Conservation (phyloP, 805 yeast species). For the Candida vaughaniae region DNA sequence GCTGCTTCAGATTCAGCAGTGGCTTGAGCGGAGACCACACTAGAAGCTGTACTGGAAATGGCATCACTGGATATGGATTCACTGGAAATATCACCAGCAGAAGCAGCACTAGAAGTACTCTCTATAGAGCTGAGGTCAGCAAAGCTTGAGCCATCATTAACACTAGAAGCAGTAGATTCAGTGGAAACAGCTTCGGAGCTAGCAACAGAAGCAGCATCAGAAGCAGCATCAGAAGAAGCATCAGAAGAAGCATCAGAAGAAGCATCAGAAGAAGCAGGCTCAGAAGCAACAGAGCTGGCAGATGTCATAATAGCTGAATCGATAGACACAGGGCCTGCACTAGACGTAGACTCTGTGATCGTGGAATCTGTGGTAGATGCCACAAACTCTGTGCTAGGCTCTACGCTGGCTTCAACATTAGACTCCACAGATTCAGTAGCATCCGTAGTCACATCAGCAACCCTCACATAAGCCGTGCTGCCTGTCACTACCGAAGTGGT, state of each 20-base stretch:
- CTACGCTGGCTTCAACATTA: constrained; percentile 16
- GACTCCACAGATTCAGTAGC: too few species aligned
- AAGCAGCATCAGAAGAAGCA: constrained; percentile 1
- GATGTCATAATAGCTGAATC: too few species aligned
- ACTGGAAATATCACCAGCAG: background rate
- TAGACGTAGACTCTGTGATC: background rate
- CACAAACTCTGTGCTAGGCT: too few species aligned
- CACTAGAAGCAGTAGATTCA: constrained; percentile 3
- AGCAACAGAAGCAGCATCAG: constrained; percentile 24
- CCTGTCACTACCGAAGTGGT: constrained; percentile 19
- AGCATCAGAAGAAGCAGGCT: background rate
- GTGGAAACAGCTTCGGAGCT: constrained; percentile 17
- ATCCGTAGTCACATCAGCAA: background rate
- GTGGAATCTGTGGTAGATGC: constrained; percentile 11
- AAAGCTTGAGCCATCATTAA: too few species aligned
- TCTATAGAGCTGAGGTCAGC: too few species aligned
- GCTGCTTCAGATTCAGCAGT: constrained; percentile 7
- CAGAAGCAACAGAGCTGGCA: background rate
- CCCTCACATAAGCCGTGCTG: constrained; percentile 13
- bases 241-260: background rate
- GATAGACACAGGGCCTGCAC: too few species aligned
- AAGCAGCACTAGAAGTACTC: constrained; percentile 1
- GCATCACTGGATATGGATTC: background rate
- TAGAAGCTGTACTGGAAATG: background rate
- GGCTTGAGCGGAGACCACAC: constrained; percentile 1